phyloP scores from a whole-genome alignment of 176 grass and related monocot species.

The Bothriochloa decipiens region DNA sequence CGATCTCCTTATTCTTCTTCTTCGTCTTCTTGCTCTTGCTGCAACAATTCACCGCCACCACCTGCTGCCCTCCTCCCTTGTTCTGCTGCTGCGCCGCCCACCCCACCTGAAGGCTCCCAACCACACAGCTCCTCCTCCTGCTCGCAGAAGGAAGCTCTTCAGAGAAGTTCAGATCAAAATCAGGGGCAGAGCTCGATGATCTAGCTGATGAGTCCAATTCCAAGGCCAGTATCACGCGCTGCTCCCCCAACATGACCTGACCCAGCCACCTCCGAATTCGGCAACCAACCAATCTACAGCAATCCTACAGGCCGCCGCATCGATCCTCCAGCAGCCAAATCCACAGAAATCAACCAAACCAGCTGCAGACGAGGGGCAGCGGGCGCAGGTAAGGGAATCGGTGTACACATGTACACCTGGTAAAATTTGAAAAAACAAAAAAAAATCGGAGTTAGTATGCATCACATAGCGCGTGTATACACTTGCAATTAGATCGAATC shows the following conservation, averaged over 20 bases:
- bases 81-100: conserved; percentile 3
- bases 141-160: conserved; percentile 12
- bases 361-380: not conserved
- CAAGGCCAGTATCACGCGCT: conserved; percentile 11
- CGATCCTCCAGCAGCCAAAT: conserved; percentile 32
- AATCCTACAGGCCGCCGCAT: not conserved
- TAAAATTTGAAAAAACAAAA: not conserved
- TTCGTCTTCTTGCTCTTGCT: conserved; percentile 25
- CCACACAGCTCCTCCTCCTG: not conserved
- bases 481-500: not conserved
- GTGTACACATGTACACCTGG: not conserved
- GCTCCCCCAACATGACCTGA: conserved; percentile 41
- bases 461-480: not conserved
- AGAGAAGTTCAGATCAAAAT: not conserved
- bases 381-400: not conserved
- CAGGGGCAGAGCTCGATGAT: conserved; percentile 33
- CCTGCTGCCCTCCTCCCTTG: not conserved
- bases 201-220: not conserved
- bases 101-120: not conserved
- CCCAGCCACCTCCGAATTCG: not conserved
- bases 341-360: not conserved
- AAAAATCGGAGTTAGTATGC: not conserved
- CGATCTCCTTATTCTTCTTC: conserved; percentile 18
- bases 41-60: not conserved
- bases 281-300: not conserved